These are phyloP conservation scores for Ilyonectria mors-panacis DNA, from an alignment of 2,329 filamentous ascomycete genomes.

Conservation along the genomic window DNA sequence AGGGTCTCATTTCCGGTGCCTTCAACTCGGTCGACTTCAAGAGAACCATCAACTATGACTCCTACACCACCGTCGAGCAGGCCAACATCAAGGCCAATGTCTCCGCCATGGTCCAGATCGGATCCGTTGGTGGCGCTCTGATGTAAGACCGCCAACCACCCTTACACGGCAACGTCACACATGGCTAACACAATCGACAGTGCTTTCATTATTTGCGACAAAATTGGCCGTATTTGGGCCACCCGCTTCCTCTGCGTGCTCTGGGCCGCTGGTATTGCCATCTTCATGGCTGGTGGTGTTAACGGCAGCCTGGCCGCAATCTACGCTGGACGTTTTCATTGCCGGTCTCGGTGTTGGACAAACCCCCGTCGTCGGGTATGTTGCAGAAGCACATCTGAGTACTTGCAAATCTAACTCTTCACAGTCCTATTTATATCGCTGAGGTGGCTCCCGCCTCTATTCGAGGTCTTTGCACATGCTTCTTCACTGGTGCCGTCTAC, in stretches of 20 bases:
- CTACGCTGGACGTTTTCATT: constrained; percentile 78
- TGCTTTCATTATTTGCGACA: constrained; percentile 72
- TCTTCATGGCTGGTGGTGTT: constrained; percentile 68
- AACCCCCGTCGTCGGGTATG: constrained; percentile 73
- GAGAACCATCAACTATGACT: constrained; percentile 68
- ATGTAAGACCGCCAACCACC: constrained; percentile 53
- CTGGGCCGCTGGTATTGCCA: constrained; percentile 71
- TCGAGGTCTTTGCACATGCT: constrained; percentile 79
- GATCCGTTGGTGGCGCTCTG: constrained; percentile 79
- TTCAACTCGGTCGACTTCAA: constrained; percentile 78
- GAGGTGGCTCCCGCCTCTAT: constrained; percentile 79
- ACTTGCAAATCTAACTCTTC: constrained; percentile 2
- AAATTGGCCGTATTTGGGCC: constrained; percentile 74
- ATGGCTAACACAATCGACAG: constrained; percentile 50
- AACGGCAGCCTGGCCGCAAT: constrained; percentile 70
- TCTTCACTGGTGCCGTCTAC: constrained; percentile 73
- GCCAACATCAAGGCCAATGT: constrained; percentile 84
- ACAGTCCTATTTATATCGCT: constrained; percentile 76
- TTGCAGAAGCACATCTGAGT: constrained; percentile 8
- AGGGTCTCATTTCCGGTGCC: constrained; percentile 82
- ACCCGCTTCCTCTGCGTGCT: constrained; percentile 70
- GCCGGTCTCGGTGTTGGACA: constrained; percentile 77
- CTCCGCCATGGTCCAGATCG: constrained; percentile 86
- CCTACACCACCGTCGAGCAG: constrained; percentile 66
- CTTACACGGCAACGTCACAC: neutral